Evolutionary conservation across 352 stramenopile species (phyloP), one percentile per base, ranked within the genome.

Genomic region (Phytopythium vexans): DNA sequence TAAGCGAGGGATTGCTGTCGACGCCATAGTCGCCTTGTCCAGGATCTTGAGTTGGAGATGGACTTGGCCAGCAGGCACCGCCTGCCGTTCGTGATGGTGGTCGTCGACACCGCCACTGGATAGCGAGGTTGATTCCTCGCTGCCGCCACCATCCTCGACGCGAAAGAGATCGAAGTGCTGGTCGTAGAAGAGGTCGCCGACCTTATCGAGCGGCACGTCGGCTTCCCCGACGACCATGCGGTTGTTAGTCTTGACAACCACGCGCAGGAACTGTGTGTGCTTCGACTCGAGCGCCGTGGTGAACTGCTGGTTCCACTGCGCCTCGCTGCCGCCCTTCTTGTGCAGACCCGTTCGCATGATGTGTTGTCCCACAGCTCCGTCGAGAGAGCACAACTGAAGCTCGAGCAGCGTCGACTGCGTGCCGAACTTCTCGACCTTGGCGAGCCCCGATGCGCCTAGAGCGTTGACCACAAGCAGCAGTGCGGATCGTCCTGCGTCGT

Each of bases 241-340:
- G 61, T 64, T 88, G 50, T 77, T 65, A 0, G 80, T 91, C 16
- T 83, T 83, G 16, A 91, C 82, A 3, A 67, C 58, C 2, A 77
- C 51, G 27, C 85, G 64, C 7, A 94, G 59, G 35, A 66, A 43
- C 33, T 92, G 77, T 4, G 70, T 55, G 3, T 84, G 50, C 12
- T 78, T 83, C 8, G 77, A 88, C 6, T 62, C 63, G 31, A 94
- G 55, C 0, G 54, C 53, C 3, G 69, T 67, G 1, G 70, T 83
- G 49, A 94, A 92, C 41, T 88, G 77, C 53, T 92, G 78, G 40
- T 94, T 89, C 84, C 82, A 94, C 46, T 89, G 77, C 8, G 84
- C 82, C 42, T 94, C 82, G 33, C 76, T 89, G 4, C 84, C 82
- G 10, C 84, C 77, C 57, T 92, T 92, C 67, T 90, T 92, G 65